A percentile compares a stretch with the other conserved stretches of the same genome.
These are phyloP conservation scores for Magnolia officinalis DNA, from an alignment of 164 flowering plant species.

Conservation along the genomic window DNA sequence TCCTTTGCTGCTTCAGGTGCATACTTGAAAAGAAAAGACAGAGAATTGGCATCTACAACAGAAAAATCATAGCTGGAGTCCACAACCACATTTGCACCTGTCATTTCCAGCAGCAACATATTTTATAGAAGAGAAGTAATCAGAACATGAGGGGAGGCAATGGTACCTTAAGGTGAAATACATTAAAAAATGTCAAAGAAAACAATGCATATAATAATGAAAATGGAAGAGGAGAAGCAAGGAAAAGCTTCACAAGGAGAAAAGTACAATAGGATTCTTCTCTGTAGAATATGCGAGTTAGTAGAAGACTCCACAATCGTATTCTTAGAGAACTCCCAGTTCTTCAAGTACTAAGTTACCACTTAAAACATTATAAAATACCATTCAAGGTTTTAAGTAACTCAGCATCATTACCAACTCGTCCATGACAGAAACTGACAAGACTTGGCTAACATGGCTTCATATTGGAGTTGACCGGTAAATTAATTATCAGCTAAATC, in stretches of 20 bases:
- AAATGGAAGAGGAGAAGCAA: background rate
- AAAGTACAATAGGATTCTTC: background rate
- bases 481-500: background rate
- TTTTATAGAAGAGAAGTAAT: background rate
- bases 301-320: background rate
- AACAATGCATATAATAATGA: background rate
- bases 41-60: constrained; percentile 84
- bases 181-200: background rate
- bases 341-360: background rate
- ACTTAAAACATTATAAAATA: too few relatives aligned
- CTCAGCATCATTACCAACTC: background rate
- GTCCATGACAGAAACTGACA: background rate
- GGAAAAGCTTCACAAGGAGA: background rate
- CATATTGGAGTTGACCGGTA: background rate
- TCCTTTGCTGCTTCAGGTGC: constrained; percentile 74
- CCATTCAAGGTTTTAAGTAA: background rate
- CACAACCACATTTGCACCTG: constrained; percentile 50
- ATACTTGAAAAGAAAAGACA: constrained; percentile 69
- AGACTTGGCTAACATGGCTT: background rate
- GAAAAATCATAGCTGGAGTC: constrained; percentile 74
- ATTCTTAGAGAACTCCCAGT: background rate
- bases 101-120: constrained; percentile 12
- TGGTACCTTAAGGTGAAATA: background rate
- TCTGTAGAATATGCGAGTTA: background rate
- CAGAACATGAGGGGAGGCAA: background rate